These are phyloP conservation scores for Harrya chromipes DNA, from an alignment of 768 basidiomycete genomes.

Conservation along the genomic window DNA sequence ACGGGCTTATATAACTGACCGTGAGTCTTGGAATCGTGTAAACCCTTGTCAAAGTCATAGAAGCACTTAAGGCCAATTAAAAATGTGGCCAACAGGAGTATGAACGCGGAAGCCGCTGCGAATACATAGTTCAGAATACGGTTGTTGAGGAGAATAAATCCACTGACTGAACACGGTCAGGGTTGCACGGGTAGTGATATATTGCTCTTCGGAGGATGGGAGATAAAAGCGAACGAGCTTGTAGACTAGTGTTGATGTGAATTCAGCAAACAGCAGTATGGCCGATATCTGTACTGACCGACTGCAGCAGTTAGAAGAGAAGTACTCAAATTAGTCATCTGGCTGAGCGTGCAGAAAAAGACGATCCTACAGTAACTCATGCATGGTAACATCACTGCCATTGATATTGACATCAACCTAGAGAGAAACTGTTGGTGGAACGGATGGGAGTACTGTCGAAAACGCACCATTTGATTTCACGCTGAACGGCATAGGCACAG, in stretches of 20 bases:
- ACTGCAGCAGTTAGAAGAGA: slow-evolving; percentile 18
- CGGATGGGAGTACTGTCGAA: not conserved
- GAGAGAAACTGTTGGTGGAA: slow-evolving; percentile 1
- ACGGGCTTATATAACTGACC: slow-evolving; percentile 53
- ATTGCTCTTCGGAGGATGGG: slow-evolving; percentile 50
- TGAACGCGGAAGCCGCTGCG: slow-evolving; percentile 70
- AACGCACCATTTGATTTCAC: slow-evolving; percentile 74
- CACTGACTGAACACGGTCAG: slow-evolving; percentile 76
- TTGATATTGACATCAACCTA: slow-evolving; percentile 66
- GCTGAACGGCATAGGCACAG: slow-evolving; percentile 68
- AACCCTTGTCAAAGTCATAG: slow-evolving; percentile 78
- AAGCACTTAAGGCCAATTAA: slow-evolving; percentile 76
- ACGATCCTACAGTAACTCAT: slow-evolving; percentile 66
- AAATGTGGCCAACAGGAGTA: slow-evolving; percentile 73
- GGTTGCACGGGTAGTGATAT: slow-evolving; percentile 73
- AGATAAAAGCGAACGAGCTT: slow-evolving; percentile 84
- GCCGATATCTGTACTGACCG: slow-evolving; percentile 17
- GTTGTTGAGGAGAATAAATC: not conserved
- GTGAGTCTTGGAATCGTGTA: slow-evolving; percentile 67
- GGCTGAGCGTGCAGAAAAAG: not conserved
- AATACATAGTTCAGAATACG: not conserved
- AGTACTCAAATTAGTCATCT: slow-evolving; percentile 1
- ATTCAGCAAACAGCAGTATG: not conserved
- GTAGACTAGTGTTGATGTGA: slow-evolving; percentile 50
- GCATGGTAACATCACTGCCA: slow-evolving; percentile 77